Evolutionary conservation across 306 rosid genomes (phyloP).

Genomic region (Datisca glomerata): DNA sequence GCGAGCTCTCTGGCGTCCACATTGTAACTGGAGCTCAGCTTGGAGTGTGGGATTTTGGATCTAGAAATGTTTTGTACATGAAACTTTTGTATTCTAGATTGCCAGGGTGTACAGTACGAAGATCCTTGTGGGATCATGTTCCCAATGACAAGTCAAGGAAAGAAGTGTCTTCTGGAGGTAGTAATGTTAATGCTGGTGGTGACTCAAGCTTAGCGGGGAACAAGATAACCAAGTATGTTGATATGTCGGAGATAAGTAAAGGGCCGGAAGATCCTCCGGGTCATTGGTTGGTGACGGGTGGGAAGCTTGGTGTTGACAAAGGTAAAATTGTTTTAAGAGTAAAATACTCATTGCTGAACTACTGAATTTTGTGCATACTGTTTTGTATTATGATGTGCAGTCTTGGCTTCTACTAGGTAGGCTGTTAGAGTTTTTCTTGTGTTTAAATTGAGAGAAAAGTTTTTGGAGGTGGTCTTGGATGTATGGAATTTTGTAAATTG

Average conservation of each 20-base stretch:
- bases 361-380: slow-evolving; percentile 34
- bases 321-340: slow-evolving; percentile 66
- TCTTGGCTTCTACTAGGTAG: slow-evolving; percentile 25
- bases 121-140: slow-evolving; percentile 71
- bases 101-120: slow-evolving; percentile 60
- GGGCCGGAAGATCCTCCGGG: slow-evolving; percentile 70
- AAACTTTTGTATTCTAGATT: slow-evolving; percentile 61
- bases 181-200: slow-evolving; percentile 17
- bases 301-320: slow-evolving; percentile 76
- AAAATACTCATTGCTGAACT: slow-evolving; percentile 71
- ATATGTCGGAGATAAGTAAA: slow-evolving; percentile 50
- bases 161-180: slow-evolving; percentile 10
- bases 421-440: not conserved
- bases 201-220: slow-evolving; percentile 29
- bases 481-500: too few species aligned
- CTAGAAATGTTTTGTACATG: slow-evolving; percentile 66
- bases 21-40: slow-evolving; percentile 82
- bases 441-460: not conserved
- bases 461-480: not conserved
- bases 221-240: slow-evolving; percentile 46
- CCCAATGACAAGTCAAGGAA: slow-evolving; percentile 25
- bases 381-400: slow-evolving; percentile 24
- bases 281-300: slow-evolving; percentile 87
- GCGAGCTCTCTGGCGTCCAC: slow-evolving; percentile 45
- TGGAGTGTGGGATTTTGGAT: slow-evolving; percentile 84